Evolutionary conservation across 441 rosid genomes (phyloP).

Genomic region (Syzygium syzygioides): DNA sequence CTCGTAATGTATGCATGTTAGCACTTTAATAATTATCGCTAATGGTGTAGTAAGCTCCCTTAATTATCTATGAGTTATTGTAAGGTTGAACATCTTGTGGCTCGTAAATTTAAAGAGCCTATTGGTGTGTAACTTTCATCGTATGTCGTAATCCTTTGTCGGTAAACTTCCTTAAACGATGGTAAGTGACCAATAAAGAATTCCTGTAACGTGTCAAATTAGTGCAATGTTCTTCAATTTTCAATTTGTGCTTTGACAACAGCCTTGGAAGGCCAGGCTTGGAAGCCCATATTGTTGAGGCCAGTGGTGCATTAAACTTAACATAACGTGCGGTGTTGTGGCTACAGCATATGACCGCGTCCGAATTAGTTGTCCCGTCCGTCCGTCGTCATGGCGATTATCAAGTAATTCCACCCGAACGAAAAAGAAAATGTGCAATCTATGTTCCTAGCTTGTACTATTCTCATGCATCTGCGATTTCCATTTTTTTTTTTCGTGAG

Average conservation of each 20-base stretch:
- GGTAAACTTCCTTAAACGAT: background rate
- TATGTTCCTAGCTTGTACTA: background rate
- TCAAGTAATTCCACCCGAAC: background rate
- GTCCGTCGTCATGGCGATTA: background rate
- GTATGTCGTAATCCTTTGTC: background rate
- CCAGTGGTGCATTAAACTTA: background rate
- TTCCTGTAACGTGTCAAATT: background rate
- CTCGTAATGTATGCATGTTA: background rate
- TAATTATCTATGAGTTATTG: background rate
- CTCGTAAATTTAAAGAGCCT: background rate
- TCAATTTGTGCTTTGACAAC: background rate
- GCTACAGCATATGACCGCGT: background rate
- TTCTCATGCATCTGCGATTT: background rate
- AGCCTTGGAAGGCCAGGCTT: background rate
- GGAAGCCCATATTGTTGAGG: background rate
- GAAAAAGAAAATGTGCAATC: background rate
- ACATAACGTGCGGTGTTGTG: background rate
- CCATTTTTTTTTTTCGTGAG: background rate
- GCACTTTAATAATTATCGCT: background rate
- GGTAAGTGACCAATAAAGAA: background rate
- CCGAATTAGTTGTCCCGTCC: background rate
- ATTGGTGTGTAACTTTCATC: background rate
- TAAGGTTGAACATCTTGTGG: background rate
- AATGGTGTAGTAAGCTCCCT: background rate
- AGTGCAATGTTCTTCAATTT: background rate